Base-by-base conservation (phyloP, 768 basidiomycete genomes). In the Cystobasidium tubakii region DNA sequence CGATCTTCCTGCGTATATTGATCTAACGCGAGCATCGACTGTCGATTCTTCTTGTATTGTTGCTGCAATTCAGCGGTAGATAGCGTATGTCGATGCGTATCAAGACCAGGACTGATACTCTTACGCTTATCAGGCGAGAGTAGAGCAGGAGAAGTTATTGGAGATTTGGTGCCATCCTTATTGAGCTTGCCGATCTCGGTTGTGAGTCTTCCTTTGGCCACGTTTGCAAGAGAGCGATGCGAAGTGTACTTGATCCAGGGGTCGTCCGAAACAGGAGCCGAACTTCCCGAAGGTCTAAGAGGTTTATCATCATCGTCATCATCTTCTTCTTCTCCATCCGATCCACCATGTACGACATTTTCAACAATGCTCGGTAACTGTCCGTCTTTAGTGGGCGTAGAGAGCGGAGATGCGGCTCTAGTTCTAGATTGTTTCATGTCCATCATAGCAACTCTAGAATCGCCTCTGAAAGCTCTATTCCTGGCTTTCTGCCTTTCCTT, bases 211-310 rank as follows among this genome's bases (percentile, higher is more conserved):
- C 57, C 57, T 21, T 62, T 31, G 15, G 57, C 31, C 15, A 62
- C 57, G 15, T 62, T 31, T 46, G 69, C 69, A 19, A 71, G 69
- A 17, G 69, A 29, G 17, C 44, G 50, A 39, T 46, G 53, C 9
- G 54, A 57, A 6, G 69, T 46, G 39, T 57, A 71, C 54, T 71
- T 71, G 13, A 46, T 36, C 69, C 69, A 71, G 9, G 69, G 69
- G 19, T 71, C 69, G 15, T 46, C 34, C 44, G 66, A 17, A 67
- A 65, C 10, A 36, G 63, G 33, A 43, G 31, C 44, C 4, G 12
- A 25, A 44, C 44, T 67, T 6, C n/a, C 46, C 50, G 44, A 13
- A 3, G 44, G 66, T 46, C 25, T 31, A 10, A 50, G 29, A 9
- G 63, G 63, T 44, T 65, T 33, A 25, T 67, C 66, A 33, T 67